Conservation (phyloP, 2,329 filamentous ascomycete species). For the Colletotrichum sansevieriae region DNA sequence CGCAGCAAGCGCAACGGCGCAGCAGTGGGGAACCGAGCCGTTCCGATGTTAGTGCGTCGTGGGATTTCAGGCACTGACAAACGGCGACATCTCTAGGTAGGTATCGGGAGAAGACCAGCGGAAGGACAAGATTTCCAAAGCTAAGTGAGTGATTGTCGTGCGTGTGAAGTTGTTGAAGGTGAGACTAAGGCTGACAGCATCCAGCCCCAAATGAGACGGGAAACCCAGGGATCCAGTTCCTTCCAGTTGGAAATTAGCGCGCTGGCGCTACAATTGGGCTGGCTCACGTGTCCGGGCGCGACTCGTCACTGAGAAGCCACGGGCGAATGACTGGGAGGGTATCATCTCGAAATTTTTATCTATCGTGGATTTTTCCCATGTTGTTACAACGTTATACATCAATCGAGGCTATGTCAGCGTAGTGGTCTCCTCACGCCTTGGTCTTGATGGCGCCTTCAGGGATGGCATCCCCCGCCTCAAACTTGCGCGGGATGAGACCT, state of each 20-base stretch:
- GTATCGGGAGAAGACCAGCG: too few relatives aligned
- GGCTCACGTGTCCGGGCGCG: background rate
- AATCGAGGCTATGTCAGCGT: background rate
- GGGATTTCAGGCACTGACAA: too few relatives aligned
- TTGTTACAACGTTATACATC: slow-evolving; percentile 22
- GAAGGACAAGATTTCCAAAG: too few relatives aligned
- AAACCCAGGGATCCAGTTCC: background rate
- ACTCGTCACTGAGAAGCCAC: background rate
- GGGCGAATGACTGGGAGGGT: background rate
- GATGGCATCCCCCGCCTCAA: slow-evolving; percentile 61
- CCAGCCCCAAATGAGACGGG: background rate
- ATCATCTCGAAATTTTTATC: slow-evolving; percentile 30
- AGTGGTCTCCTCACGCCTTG: slow-evolving; percentile 48
- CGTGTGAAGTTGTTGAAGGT: slow-evolving; percentile 6
- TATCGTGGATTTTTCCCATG: slow-evolving; percentile 28
- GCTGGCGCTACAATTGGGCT: background rate
- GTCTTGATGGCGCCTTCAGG: slow-evolving; percentile 57
- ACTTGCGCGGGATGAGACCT: slow-evolving; percentile 69
- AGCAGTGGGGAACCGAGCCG: background rate
- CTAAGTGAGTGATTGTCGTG: background rate
- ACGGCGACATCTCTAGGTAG: too few relatives aligned
- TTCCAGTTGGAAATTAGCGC: background rate
- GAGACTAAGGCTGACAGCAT: background rate
- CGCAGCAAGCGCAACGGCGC: background rate
- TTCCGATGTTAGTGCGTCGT: too few relatives aligned